Conservation (phyloP, 2,329 filamentous ascomycete genomes). For the Clarireedia hainanense region DNA sequence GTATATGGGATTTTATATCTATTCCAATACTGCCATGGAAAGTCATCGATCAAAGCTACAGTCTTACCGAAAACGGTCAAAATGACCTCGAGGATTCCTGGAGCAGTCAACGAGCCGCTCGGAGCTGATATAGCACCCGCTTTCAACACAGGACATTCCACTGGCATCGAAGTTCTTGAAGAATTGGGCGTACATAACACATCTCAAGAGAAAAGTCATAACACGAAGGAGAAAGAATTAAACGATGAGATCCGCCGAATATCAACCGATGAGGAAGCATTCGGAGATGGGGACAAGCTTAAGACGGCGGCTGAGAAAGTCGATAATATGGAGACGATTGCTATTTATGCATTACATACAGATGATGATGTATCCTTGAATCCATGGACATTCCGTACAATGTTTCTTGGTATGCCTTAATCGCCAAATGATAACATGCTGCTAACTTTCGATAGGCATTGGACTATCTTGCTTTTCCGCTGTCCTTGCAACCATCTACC, state of each 20-base stretch:
- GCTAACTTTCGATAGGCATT: conserved; percentile 27
- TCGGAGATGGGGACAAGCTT: not conserved
- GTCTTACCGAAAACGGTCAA: not conserved
- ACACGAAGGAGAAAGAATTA: not conserved
- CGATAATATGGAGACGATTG: conserved; percentile 1
- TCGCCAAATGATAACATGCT: conserved; percentile 14
- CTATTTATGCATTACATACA: not conserved
- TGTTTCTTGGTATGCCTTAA: conserved; percentile 29
- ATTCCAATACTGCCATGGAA: no score
- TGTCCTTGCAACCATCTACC: conserved; percentile 36
- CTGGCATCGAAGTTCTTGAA: not conserved
- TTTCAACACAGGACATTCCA: conserved; percentile 1
- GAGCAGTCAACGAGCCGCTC: conserved; percentile 5
- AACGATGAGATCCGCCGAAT: not conserved
- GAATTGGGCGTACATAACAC: not conserved
- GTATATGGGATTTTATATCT: no score
- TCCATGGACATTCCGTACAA: conserved; percentile 32
- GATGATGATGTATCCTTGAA: conserved; percentile 16
- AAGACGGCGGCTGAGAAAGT: conserved; percentile 6
- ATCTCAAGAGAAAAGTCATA: not conserved
- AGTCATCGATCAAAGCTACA: no score
- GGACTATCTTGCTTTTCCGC: conserved; percentile 32
- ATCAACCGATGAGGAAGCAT: conserved; percentile 1
- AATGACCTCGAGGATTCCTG: conserved; percentile 12
- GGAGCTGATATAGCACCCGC: conserved; percentile 7